Base-by-base conservation (phyloP, 2,329 filamentous ascomycete species). In the Falciphora oryzae region DNA sequence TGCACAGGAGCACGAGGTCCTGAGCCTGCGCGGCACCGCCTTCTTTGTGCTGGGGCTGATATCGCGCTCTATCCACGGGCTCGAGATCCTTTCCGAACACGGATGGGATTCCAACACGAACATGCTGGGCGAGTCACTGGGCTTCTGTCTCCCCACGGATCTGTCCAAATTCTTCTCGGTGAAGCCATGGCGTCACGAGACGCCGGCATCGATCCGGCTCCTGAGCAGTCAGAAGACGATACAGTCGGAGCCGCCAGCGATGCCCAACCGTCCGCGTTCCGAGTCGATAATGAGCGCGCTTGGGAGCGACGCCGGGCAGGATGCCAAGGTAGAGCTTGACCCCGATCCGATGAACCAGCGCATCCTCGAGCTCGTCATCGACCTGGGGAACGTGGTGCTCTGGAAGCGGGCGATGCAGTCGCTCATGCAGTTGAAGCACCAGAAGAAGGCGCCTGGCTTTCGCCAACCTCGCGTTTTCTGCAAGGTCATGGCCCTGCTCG, bases 21-120 rank as follows among this genome's bases (percentile, higher is more conserved):
- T 99, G 87, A 96, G 92, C 65, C 83, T 99, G 71, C 86, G 96
- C 59, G 95, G 96, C 53, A 99, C 96, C 0, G 95, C 95, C 1
- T 98, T 98, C 76, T 99, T 97, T 71, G 95, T 97, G 0, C 79
- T 99, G 0, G 95, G 95, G 0, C 80, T 99, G 65, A 94, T 99
- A 64, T 97, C 93, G 1, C 85, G 95, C 64, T 98, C 94, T 63
- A 83, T 93, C 11, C 94, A 97, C 72, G 95, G 95, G 0, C 85
- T 98, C 31, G 92, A 97, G 75, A 97, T 98, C 65, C 79, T 99
- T 18, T 89, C 90, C 0, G 92, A 96, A 72, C 83, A 91, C 72
- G 93, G 93, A 14, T 99, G 96, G 96, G 93, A 97, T 71, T 91
- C 93, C 13, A 94, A 93, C 66, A 90, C 92, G 25, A 94, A 93